Percentiles rank a stretch among this genome's conserved stretches.
Conservation (phyloP, 805 yeast genomes). For the Ogataea thermomethanolica region DNA sequence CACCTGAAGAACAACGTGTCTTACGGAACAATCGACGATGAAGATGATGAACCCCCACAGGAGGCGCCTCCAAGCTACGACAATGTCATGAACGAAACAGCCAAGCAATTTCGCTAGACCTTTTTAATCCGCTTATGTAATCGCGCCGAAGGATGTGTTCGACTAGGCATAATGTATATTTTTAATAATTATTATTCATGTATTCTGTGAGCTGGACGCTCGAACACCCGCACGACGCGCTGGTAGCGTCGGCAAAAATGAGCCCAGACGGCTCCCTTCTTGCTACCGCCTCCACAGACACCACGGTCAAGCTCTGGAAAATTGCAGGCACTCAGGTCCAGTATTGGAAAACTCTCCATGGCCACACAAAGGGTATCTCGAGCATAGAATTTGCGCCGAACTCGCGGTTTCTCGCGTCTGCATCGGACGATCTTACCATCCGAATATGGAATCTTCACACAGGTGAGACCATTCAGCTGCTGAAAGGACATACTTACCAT, state of each 20-base stretch:
- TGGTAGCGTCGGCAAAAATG: conserved; percentile 48
- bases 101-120: conserved; percentile 23
- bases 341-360: conserved; percentile 37
- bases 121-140: conserved; percentile 4
- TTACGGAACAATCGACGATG: conserved; percentile 17
- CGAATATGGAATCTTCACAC: conserved; percentile 63
- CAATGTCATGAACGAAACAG: conserved; percentile 33
- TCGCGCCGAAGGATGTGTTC: neutral
- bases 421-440: conserved; percentile 80
- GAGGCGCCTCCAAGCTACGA: conserved; percentile 38
- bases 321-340: conserved; percentile 29
- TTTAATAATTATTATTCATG: neutral
- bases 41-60: conserved; percentile 11
- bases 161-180: neutral
- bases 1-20: conserved; percentile 8
- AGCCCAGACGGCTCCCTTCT: conserved; percentile 57
- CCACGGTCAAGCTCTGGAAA: conserved; percentile 57
- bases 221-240: conserved; percentile 8
- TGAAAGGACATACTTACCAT: conserved; percentile 82
- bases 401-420: conserved; percentile 69
- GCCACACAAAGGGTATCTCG: conserved; percentile 71
- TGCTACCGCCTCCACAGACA: conserved; percentile 60
- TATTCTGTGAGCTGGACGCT: conserved; percentile 11
- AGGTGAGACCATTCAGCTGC: conserved; percentile 46
- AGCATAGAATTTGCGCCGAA: conserved; percentile 78